Evolutionary conservation across 176 grass and related monocot genomes (phyloP).

Genomic region (Themeda triandra): DNA sequence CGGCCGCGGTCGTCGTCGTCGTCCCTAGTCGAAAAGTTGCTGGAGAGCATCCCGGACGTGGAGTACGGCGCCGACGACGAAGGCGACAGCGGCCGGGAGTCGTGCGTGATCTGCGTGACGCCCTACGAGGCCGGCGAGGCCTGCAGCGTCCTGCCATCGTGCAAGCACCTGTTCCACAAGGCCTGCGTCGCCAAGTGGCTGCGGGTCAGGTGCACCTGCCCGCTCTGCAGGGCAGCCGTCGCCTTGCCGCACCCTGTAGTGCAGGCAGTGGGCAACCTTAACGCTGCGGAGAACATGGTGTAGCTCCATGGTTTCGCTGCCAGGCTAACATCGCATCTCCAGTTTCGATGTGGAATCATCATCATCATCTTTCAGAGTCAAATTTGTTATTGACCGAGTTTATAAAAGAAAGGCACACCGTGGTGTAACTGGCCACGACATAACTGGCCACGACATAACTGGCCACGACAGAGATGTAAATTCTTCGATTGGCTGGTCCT

Average conservation of each 20-base stretch:
- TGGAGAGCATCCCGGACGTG: conserved; percentile 24
- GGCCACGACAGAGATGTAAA: too few relatives aligned
- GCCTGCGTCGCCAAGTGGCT: conserved; percentile 18
- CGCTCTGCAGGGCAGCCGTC: conserved; percentile 7
- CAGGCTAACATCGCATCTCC: too few relatives aligned
- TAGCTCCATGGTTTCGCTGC: too few relatives aligned
- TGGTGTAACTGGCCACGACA: too few relatives aligned
- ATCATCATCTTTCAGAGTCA: too few relatives aligned
- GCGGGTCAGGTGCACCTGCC: not conserved
- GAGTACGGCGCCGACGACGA: not conserved
- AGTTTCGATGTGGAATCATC: too few relatives aligned
- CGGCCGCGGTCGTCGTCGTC: not conserved
- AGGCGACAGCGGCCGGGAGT: not conserved
- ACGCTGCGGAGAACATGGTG: too few relatives aligned
- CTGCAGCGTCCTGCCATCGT: conserved; percentile 12
- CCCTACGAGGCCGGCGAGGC: conserved; percentile 20
- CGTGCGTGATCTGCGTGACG: conserved; percentile 6
- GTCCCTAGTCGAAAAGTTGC: not conserved
- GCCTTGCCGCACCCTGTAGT: not conserved
- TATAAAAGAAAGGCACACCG: too few relatives aligned
- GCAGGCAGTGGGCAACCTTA: too few relatives aligned
- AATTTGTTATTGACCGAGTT: too few relatives aligned
- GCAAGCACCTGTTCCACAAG: conserved; percentile 27
- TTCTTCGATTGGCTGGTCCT: too few relatives aligned
- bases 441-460: too few relatives aligned